Base-by-base conservation (phyloP, 768 basidiomycete species). In the Rossbeevera mucosa region DNA sequence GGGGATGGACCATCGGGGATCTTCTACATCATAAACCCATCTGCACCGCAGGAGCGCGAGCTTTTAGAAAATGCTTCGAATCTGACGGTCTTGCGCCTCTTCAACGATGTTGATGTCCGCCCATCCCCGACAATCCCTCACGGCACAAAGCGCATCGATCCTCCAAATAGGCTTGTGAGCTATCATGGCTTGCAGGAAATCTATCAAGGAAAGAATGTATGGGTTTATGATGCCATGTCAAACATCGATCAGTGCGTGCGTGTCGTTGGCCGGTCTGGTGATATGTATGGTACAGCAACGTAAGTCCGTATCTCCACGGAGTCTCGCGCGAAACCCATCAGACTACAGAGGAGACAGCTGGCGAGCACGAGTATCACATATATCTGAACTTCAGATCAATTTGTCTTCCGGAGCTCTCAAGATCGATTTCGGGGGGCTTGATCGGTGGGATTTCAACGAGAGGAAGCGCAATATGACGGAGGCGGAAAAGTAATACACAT, bases 201-300 rank as follows among this genome's bases (percentile, higher is more conserved):
- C 14, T 91, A 91, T 62, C 62, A 64, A 3, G 88, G 89, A 11
- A 78, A 80, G 59, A 78, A 74, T 28, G 58, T 91, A 21, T 91
- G 89, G 89, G 76, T 91, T 47, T 91, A 89, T 61, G 88, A 91
- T 60, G 59, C 72, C 7, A 71, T 68, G 57, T 88, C 87, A 9
- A 86, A 87, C 60, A 50, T 47, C 13, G 88, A 91, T 66, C 78
- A 79, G 54, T 86, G 81, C 54, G 83, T 77, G 48, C 76, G 87
- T 44, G 71, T 86, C n/a, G 79, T 91, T 9, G 80, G 76, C 60
- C 79, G 78, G 56, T 65, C 73, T 13, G 77, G 80, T n/a, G 79
- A 82, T 55, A 67, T 82, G 55, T 89, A 89, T 59, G 86, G 88
- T 25, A 86, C 86, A 26, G 88, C 87, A 48, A 87, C 87, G 88